A percentile compares a stretch with the other conserved stretches of the same genome.
Evolutionary conservation across 2,329 filamentous ascomycete species (phyloP).

Genomic region (Ramichloridium luteum): DNA sequence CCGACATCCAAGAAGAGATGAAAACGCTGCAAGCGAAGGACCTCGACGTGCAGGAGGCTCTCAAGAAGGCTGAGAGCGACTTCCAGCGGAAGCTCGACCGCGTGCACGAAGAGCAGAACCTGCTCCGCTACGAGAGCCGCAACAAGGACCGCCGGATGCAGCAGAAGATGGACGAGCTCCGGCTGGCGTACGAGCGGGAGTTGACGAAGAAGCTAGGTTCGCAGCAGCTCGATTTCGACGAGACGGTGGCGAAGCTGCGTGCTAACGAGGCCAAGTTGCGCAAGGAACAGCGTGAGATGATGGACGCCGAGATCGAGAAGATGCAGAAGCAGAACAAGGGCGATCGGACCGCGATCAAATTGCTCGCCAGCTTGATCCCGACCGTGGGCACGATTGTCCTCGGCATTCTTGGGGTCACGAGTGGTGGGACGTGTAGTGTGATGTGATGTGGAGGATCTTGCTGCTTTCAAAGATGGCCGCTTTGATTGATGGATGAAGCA

Average conservation of each 20-base stretch:
- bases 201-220: slow-evolving; percentile 2
- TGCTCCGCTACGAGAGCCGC: slow-evolving; percentile 4
- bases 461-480: too few species aligned
- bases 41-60: slow-evolving; percentile 7
- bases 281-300: slow-evolving; percentile 2
- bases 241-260: slow-evolving; percentile 2
- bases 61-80: slow-evolving; percentile 4
- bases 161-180: slow-evolving; percentile 1
- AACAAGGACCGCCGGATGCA: slow-evolving; percentile 1
- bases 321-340: slow-evolving; percentile 1
- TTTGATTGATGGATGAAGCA: too few species aligned
- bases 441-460: too few species aligned
- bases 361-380: slow-evolving; percentile 1
- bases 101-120: slow-evolving; percentile 4
- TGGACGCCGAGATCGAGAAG: slow-evolving; percentile 3
- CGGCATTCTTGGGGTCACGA: too few species aligned
- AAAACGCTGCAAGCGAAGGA: slow-evolving; percentile 7
- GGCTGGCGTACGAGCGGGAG: slow-evolving; percentile 1
- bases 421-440: too few species aligned
- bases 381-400: slow-evolving; percentile 2
- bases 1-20: slow-evolving; percentile 10
- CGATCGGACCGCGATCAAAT: slow-evolving; percentile 2
- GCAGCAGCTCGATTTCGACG: slow-evolving; percentile 4
- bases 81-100: slow-evolving; percentile 5
- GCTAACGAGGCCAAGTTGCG: slow-evolving; percentile 4